Evolutionary conservation across 768 basidiomycete genomes (phyloP), one percentile per base, ranked within the genome.

Genomic region (Chalciporus chontae): DNA sequence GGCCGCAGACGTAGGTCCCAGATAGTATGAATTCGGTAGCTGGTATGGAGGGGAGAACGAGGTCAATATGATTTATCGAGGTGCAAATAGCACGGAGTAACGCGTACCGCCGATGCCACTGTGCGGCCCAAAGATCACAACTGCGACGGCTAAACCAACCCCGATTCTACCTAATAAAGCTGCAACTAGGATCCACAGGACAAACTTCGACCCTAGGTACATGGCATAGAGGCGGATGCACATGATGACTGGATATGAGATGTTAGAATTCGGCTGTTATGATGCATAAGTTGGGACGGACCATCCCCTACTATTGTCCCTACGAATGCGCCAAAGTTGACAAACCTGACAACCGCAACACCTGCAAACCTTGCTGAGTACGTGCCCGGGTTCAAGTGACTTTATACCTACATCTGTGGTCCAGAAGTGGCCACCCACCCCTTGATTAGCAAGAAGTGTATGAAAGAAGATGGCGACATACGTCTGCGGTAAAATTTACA

Each of bases 221-320:
- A 61, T 61, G 40, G 59, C 48, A 34, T 61, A 62, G 36, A 58
- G 41, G 19, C 60, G 53, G 45, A 62, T 45, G 32, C 49, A 24
- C 40, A 60, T 60, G 44, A 60, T 51, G 21, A 27, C 58, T 60
- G n/a, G 8, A 21, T 14, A 21, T 14, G 17, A 1, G 14, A 9
- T 10, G 13, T 49, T 15, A 49, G 46, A 26, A 39, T 2, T 9
- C 1, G 10, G 21, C n/a, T n/a, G 0, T 11, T n/a, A 8, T 0
- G 34, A 43, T 1, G 14, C 5, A 6, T 8, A n/a, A 6, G 10
- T 42, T 14, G 5, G 9, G 21, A 49, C 37, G 11, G 14, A 61
- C 59, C 44, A 27, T 61, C 40, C 8, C 51, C 55, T 11, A 56
- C 43, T 23, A 57, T 5, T 23, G 19, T 24, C 19, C 7, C n/a